These are phyloP conservation scores for Pelomyxa schiedti DNA, from an alignment of 78 protist genomes.

Conservation along the genomic window DNA sequence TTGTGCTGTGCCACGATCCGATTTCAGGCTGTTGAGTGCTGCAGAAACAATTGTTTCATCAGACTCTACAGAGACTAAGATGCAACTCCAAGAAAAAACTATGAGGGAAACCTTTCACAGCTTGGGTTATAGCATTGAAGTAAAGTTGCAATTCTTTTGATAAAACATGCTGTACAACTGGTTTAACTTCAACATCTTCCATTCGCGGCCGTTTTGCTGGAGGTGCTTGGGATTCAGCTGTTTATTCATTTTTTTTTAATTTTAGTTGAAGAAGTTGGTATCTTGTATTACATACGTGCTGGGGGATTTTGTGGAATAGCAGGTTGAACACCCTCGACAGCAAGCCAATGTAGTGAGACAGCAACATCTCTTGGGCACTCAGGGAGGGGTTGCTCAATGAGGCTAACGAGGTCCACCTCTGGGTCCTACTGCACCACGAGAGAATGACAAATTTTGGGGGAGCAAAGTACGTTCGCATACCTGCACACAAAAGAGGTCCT, in stretches of 20 bases:
- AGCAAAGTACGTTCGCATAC: neutral
- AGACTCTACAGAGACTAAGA: too few relatives aligned
- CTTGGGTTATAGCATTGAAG: constrained; percentile 33
- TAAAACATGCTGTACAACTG: constrained; percentile 42
- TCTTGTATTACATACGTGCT: too few relatives aligned
- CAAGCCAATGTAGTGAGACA: constrained; percentile 58
- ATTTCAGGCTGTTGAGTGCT: too few relatives aligned
- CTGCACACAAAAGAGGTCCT: neutral
- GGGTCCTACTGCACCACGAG: neutral
- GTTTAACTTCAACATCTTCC: neutral
- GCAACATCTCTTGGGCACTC: neutral
- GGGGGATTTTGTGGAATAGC: constrained; percentile 56
- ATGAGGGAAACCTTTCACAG: too few relatives aligned
- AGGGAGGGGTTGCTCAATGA: neutral
- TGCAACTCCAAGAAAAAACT: too few relatives aligned
- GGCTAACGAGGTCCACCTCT: neutral
- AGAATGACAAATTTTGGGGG: too few relatives aligned
- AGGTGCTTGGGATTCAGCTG: neutral
- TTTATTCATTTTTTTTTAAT: neutral
- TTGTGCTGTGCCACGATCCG: too few relatives aligned
- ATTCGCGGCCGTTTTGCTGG: neutral
- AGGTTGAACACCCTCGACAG: constrained; percentile 65
- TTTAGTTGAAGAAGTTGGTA: neutral
- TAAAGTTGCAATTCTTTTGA: constrained; percentile 58
- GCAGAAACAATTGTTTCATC: too few relatives aligned